phyloP scores from a whole-genome alignment of 768 basidiomycete genomes.

The Auriscalpium microsporum region DNA sequence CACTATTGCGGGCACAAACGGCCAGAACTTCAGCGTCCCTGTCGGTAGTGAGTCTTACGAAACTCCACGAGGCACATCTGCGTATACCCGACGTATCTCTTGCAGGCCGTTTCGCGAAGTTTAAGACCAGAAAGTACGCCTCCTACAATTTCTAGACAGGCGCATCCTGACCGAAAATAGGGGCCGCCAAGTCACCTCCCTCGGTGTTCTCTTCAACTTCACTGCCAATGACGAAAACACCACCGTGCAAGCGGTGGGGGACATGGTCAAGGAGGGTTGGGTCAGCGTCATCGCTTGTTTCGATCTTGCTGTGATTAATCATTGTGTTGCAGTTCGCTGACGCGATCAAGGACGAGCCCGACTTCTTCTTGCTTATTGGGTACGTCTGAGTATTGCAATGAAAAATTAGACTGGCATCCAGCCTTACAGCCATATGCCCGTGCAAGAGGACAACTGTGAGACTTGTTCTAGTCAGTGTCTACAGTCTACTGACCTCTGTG shows the following conservation, averaged over 20 bases:
- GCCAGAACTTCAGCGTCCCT: conserved; percentile 30
- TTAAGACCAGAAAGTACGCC: conserved; percentile 40
- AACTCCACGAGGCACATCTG: not conserved
- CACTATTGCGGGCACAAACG: conserved; percentile 43
- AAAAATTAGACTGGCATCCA: not conserved
- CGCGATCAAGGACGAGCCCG: conserved; percentile 73
- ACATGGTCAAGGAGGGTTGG: conserved; percentile 79
- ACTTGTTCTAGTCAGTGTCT: conserved; percentile 8
- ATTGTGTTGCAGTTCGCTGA: conserved; percentile 49
- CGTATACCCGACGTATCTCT: not conserved
- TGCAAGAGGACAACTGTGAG: conserved; percentile 56
- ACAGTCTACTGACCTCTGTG: not conserved
- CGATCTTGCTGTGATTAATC: not conserved
- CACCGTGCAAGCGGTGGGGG: conserved; percentile 61
- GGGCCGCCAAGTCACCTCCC: conserved; percentile 66
- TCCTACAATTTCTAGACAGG: too few species aligned
- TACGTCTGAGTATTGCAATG: conserved; percentile 18
- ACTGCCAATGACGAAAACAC: conserved; percentile 62
- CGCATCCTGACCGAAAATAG: conserved; percentile 17
- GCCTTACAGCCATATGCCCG: conserved; percentile 69
- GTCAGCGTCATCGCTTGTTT: conserved; percentile 25
- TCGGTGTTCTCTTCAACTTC: conserved; percentile 77
- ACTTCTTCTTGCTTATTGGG: conserved; percentile 73
- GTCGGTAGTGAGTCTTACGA: conserved; percentile 32
- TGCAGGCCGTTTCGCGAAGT: conserved; percentile 56